phyloP scores from a whole-genome alignment of 257 asterid species.

The Marsdenia floribunda region DNA sequence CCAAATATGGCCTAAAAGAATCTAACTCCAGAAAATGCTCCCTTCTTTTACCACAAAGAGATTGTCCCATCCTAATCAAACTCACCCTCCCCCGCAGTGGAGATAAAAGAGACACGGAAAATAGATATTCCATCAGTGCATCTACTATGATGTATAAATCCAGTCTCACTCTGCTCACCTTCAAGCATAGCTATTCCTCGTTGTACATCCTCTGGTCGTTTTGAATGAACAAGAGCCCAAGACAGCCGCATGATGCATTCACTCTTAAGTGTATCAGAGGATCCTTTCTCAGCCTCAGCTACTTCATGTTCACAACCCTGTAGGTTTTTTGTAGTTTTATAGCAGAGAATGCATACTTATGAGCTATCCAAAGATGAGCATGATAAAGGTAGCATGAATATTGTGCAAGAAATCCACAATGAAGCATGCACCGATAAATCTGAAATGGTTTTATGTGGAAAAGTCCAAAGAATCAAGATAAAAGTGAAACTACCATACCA shows the following conservation, averaged over 20 bases:
- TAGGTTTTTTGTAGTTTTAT: slow-evolving; percentile 10
- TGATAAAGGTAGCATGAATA: neutral
- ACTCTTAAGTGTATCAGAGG: slow-evolving; percentile 61
- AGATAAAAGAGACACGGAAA: neutral
- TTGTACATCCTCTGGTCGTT: slow-evolving; percentile 66
- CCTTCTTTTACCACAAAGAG: neutral
- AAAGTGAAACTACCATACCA: neutral
- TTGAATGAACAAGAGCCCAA: slow-evolving; percentile 97
- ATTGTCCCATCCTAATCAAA: neutral
- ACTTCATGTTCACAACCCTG: slow-evolving; percentile 96
- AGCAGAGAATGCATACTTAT: neutral
- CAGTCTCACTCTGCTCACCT: slow-evolving; percentile 35
- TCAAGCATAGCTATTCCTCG: slow-evolving; percentile 99
- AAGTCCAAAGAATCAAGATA: neutral
- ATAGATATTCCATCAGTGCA: neutral
- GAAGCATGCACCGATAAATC: neutral
- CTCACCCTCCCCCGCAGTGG: neutral
- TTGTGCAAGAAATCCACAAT: neutral
- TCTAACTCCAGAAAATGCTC: too few species aligned
- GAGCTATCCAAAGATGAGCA: neutral
- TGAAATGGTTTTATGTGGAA: neutral
- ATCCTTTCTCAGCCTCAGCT: slow-evolving; percentile 75
- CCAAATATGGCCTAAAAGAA: too few species aligned
- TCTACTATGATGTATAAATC: too few species aligned
- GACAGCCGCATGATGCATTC: slow-evolving; percentile 92